Conservation (phyloP, 768 basidiomycete genomes). For the Leccinum obscurum region DNA sequence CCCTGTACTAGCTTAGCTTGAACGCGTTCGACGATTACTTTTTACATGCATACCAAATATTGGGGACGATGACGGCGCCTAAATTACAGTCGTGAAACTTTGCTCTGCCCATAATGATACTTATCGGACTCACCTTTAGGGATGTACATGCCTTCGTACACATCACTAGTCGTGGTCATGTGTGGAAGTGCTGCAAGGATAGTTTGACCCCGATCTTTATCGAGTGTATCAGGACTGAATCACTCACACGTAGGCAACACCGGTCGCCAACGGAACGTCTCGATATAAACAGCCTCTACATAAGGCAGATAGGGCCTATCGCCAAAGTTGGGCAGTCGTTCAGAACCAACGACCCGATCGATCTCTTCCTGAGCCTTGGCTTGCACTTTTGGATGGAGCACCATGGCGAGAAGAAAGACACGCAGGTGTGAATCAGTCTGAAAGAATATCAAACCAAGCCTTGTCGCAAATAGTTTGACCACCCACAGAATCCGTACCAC, state of each 20-base stretch:
- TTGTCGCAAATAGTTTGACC: background rate
- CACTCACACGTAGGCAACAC: constrained; percentile 28
- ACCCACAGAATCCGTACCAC: constrained; percentile 30
- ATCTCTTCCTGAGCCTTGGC: constrained; percentile 35
- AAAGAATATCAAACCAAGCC: background rate
- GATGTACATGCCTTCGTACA: constrained; percentile 32
- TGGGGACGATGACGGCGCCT: constrained; percentile 25
- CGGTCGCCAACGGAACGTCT: constrained; percentile 34
- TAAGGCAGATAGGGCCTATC: constrained; percentile 33
- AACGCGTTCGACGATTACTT: background rate
- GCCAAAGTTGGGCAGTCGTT: constrained; percentile 29
- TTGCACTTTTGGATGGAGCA: constrained; percentile 34
- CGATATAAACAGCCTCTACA: constrained; percentile 33
- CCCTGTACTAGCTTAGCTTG: constrained; percentile 31
- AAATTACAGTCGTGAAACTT: background rate
- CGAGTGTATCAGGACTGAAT: background rate
- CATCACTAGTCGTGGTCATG: constrained; percentile 24
- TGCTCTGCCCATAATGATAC: background rate
- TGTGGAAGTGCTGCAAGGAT: constrained; percentile 23
- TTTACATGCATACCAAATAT: constrained; percentile 22
- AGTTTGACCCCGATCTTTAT: background rate
- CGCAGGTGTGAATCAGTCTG: constrained; percentile 18
- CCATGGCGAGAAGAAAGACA: constrained; percentile 37
- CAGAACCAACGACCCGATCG: constrained; percentile 31
- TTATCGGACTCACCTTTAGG: constrained; percentile 24